A percentile compares a stretch with the other conserved stretches of the same genome.
These are phyloP conservation scores for Lathyrus aphaca DNA, from an alignment of 306 rosid species.

Conservation along the genomic window DNA sequence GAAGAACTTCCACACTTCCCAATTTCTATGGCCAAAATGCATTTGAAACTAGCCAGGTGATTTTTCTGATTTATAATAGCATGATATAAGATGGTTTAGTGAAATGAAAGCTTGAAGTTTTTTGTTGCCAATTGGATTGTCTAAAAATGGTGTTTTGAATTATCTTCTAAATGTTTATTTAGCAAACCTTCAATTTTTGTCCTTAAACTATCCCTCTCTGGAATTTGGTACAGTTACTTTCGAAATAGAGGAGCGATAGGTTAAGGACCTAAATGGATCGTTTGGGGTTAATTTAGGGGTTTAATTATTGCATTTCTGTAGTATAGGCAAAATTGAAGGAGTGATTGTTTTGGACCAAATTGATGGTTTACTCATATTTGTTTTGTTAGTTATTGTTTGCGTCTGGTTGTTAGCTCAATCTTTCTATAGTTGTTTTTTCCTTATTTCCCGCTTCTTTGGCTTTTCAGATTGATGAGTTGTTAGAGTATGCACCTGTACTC, in stretches of 20 bases:
- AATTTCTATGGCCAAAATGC: constrained; percentile 70
- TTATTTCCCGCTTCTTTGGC: not conserved
- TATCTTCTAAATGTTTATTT: not conserved
- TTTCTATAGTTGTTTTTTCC: not conserved
- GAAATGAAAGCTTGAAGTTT: not conserved
- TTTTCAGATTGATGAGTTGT: constrained; percentile 77
- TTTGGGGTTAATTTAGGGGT: not conserved
- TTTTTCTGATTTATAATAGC: constrained; percentile 16
- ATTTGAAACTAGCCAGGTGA: constrained; percentile 67
- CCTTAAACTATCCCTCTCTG: not conserved
- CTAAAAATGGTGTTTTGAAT: constrained; percentile 11
- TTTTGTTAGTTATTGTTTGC: not conserved
- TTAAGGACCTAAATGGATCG: not conserved
- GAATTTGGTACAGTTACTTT: not conserved
- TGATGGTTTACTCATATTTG: not conserved
- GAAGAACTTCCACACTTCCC: constrained; percentile 55
- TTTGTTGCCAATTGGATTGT: not conserved
- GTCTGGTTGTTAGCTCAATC: constrained; percentile 16
- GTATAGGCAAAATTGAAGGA: not conserved
- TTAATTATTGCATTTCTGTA: not conserved
- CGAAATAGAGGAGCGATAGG: not conserved
- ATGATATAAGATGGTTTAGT: not conserved
- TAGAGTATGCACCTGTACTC: constrained; percentile 73
- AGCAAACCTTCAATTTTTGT: not conserved
- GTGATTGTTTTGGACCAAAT: not conserved